Evolutionary conservation across 164 flowering plant species (phyloP).

Genomic region (Chimonanthus salicifolius): DNA sequence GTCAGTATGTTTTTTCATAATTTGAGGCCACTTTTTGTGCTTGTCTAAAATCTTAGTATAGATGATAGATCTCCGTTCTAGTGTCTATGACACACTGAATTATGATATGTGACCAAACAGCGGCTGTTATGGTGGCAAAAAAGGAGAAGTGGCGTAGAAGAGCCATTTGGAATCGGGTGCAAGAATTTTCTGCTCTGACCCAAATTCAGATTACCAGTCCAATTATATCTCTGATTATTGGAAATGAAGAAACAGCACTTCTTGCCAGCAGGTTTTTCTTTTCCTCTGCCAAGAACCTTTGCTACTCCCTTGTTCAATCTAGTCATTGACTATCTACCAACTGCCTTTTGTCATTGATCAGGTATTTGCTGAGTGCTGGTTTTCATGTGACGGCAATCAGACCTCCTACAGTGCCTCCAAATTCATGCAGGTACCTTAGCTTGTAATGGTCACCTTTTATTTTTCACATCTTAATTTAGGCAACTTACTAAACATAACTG

Average conservation of each 20-base stretch:
- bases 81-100: background rate
- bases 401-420: conserved; percentile 93
- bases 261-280: conserved; percentile 65
- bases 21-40: background rate
- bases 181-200: conserved; percentile 59
- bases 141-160: conserved; percentile 80
- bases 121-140: conserved; percentile 77
- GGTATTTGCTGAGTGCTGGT: conserved; percentile 65
- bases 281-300: conserved; percentile 10
- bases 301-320: background rate
- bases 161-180: conserved; percentile 65
- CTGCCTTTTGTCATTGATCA: conserved; percentile 23
- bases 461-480: too few species aligned
- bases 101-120: conserved; percentile 30
- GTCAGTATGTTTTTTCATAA: background rate
- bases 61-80: too few species aligned
- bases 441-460: too few species aligned
- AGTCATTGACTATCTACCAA: conserved; percentile 3
- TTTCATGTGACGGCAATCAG: conserved; percentile 91
- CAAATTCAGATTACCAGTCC: conserved; percentile 77
- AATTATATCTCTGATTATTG: conserved; percentile 73
- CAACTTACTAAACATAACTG: too few species aligned
- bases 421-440: conserved; percentile 73
- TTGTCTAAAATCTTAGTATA: background rate
- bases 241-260: conserved; percentile 79